phyloP scores from a whole-genome alignment of 148 eudicot genomes.

The Polygonum maritimum region DNA sequence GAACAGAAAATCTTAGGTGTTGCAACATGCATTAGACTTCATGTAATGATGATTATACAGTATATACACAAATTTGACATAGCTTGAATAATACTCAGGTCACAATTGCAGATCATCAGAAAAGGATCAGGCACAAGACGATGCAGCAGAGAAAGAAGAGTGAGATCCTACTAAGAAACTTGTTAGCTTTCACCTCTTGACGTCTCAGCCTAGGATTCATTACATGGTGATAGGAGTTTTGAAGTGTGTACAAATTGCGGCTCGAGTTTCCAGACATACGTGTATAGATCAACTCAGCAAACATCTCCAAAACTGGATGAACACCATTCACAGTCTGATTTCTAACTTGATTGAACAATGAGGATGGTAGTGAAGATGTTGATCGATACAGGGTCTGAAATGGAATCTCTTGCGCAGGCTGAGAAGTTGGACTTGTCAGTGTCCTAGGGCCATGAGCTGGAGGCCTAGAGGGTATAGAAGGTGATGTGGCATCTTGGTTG shows the following conservation, averaged over 20 bases:
- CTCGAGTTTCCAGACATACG: conserved; percentile 59
- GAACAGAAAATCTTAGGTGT: neutral
- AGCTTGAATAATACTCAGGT: neutral
- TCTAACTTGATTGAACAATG: conserved; percentile 17
- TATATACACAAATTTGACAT: neutral
- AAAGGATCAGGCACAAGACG: conserved; percentile 54
- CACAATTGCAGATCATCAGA: conserved; percentile 20
- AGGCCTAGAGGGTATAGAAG: conserved; percentile 56
- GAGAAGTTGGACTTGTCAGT: conserved; percentile 24
- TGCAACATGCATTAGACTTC: neutral
- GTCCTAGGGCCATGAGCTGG: conserved; percentile 42
- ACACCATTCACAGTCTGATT: conserved; percentile 17
- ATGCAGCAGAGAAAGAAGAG: conserved; percentile 58
- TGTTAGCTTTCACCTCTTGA: conserved; percentile 48
- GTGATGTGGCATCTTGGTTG: conserved; percentile 15
- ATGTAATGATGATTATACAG: neutral
- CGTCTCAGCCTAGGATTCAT: conserved; percentile 52
- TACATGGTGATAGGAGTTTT: conserved; percentile 32
- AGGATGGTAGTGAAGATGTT: conserved; percentile 13
- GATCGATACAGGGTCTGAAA: conserved; percentile 29
- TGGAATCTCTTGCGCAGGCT: conserved; percentile 22
- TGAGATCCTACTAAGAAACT: conserved; percentile 48
- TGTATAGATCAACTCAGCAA: conserved; percentile 75
- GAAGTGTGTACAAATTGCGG: conserved; percentile 29
- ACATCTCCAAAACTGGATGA: conserved; percentile 40